Evolutionary conservation across 208 protist genomes (phyloP), one percentile per base, ranked within the genome.

Genomic region (Acanthamoeba polyphaga): DNA sequence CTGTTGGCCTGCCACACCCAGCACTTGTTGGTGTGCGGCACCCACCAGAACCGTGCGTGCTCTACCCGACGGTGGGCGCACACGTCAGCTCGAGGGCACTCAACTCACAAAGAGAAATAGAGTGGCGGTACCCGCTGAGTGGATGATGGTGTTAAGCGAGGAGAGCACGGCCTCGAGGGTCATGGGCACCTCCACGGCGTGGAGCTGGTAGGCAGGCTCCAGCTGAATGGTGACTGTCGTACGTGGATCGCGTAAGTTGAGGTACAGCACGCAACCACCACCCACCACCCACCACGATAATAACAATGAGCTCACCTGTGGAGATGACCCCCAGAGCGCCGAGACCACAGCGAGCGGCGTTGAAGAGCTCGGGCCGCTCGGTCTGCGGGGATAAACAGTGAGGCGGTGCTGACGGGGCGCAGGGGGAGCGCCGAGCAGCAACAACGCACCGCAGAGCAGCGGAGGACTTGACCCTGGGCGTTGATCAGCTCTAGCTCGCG

Each of bases 21-120:
- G 80, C 93, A 95, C n/a, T 32, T n/a, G 34, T 95, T 92, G n/a
- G 93, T 95, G 80, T 95, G 93, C 8, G 93, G 93, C 29, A 95
- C 46, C 93, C 93, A 95, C 93, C 93, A 95, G 55, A 95, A 89
- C 38, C 93, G 76, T 1, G 51, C 15, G 80, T 95, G 93, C 43
- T 95, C 93, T 90, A 34, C 46, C 0, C 46, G 12, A 9, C 6
- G 46, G 12, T 49, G 46, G 46, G 12, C 46, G 46, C 46, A 49
- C 46, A 49, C 46, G 46, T 49, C 12, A 49, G 46, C 46, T 49
- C 46, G 9, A 13, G 8, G 8, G 38, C 13, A 46, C 15, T 22
- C 22, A 43, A 85, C 17, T 12, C 12, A 29, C 10, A 27, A 55
- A 34, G 49, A 32, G 15, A 27, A n/a, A 32, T 8, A 17, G 76